phyloP scores from a whole-genome alignment of 306 rosid genomes.

The Sindora glabra region DNA sequence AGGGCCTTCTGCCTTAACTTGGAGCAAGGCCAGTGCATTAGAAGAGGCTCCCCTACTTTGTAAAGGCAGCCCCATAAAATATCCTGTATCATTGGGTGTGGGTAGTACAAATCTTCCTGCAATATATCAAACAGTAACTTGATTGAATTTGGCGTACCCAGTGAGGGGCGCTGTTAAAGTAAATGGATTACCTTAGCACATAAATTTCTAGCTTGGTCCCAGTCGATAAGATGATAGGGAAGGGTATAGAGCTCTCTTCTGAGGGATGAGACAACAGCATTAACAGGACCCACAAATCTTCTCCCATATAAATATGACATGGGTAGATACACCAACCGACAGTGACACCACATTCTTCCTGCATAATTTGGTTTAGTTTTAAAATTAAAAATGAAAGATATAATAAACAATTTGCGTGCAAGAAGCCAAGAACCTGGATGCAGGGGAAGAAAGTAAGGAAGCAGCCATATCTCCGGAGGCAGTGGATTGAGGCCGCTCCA shows the following conservation, averaged over 20 bases:
- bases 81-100: slow-evolving; percentile 38
- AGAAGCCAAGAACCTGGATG: slow-evolving; percentile 69
- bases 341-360: slow-evolving; percentile 84
- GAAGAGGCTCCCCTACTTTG: slow-evolving; percentile 50
- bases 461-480: slow-evolving; percentile 62
- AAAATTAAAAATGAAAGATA: too few relatives aligned
- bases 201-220: slow-evolving; percentile 37
- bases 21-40: slow-evolving; percentile 51
- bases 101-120: slow-evolving; percentile 61
- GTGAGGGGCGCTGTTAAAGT: too few relatives aligned
- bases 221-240: slow-evolving; percentile 40
- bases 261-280: slow-evolving; percentile 22
- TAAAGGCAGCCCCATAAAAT: slow-evolving; percentile 48
- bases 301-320: slow-evolving; percentile 69
- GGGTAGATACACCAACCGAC: slow-evolving; percentile 52
- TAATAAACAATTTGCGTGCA: too few relatives aligned
- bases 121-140: too few relatives aligned
- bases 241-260: slow-evolving; percentile 47
- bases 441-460: slow-evolving; percentile 48
- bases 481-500: slow-evolving; percentile 67
- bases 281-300: slow-evolving; percentile 51
- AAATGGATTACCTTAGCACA: slow-evolving; percentile 58
- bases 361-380: not conserved
- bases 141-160: too few relatives aligned
- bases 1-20: slow-evolving; percentile 59